These are phyloP conservation scores for Irpex sp. DNA, from an alignment of 1,284 basidiomycete species.

Conservation along the genomic window DNA sequence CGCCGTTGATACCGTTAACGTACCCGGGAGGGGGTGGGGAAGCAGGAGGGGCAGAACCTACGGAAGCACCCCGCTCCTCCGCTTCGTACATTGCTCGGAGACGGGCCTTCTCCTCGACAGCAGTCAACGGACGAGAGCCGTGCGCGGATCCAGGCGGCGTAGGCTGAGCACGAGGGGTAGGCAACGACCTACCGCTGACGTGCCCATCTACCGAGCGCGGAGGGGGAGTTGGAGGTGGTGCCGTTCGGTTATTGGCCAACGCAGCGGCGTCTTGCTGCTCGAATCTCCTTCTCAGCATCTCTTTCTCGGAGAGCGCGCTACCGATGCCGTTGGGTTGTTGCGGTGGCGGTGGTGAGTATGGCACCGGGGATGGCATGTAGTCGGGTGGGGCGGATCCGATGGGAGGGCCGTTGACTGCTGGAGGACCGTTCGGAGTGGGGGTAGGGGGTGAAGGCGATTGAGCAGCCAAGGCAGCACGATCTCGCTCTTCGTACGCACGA, in stretches of 20 bases:
- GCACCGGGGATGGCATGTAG: neutral
- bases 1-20: conserved; percentile 5
- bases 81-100: conserved; percentile 60
- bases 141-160: conserved; percentile 26
- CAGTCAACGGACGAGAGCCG: conserved; percentile 47
- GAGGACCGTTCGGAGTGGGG: neutral
- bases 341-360: neutral
- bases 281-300: conserved; percentile 39
- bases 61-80: conserved; percentile 34
- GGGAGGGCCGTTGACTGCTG: neutral
- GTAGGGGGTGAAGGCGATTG: neutral
- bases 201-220: conserved; percentile 15
- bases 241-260: conserved; percentile 20
- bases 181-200: conserved; percentile 15
- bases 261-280: conserved; percentile 61
- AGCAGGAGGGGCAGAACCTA: neutral
- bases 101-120: conserved; percentile 74
- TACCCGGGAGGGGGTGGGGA: conserved; percentile 10
- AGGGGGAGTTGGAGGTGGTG: conserved; percentile 13
- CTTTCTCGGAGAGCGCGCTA: conserved; percentile 37
- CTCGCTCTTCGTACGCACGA: conserved; percentile 55
- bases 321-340: conserved; percentile 7
- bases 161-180: conserved; percentile 26
- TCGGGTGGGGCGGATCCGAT: conserved; percentile 1
- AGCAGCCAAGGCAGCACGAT: conserved; percentile 33